phyloP scores from a whole-genome alignment of 2,329 filamentous ascomycete species.

The Acrocalymma vagum region DNA sequence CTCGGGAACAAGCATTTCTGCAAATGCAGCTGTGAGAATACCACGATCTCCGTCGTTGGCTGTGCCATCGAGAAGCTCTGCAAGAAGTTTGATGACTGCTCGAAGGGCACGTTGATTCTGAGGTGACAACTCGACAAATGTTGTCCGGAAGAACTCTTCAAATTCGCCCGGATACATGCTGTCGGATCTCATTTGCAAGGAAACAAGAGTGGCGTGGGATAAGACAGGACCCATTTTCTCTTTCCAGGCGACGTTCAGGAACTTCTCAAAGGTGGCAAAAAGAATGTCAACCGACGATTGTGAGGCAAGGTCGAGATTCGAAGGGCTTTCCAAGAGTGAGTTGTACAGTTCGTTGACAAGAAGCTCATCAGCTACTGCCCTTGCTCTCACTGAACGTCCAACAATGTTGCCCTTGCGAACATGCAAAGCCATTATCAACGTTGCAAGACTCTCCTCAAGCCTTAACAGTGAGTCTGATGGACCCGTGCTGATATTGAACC shows the following conservation, averaged over 20 bases:
- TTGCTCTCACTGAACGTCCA: constrained; percentile 76
- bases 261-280: constrained; percentile 94
- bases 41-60: constrained; percentile 91
- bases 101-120: constrained; percentile 79
- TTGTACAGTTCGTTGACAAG: constrained; percentile 92
- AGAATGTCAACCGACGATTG: constrained; percentile 84
- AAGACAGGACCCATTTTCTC: constrained; percentile 89
- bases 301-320: constrained; percentile 76
- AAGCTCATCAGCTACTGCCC: constrained; percentile 76
- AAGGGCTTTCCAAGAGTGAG: constrained; percentile 81
- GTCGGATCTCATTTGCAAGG: constrained; percentile 71
- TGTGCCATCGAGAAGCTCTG: constrained; percentile 87
- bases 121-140: constrained; percentile 61
- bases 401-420: constrained; percentile 88
- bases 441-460: constrained; percentile 84
- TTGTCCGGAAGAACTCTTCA: constrained; percentile 64
- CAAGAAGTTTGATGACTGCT: constrained; percentile 83
- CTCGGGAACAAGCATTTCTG: constrained; percentile 82
- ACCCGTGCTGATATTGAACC: constrained; percentile 32
- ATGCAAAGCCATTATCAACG: constrained; percentile 83
- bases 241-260: constrained; percentile 85
- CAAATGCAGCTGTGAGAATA: constrained; percentile 86
- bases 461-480: constrained; percentile 62
- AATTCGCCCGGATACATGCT: constrained; percentile 77
- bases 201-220: constrained; percentile 73